A percentile compares a stretch with the other conserved stretches of the same genome.
Conservation (phyloP, 148 eudicot species). For the Spergularia marina region DNA sequence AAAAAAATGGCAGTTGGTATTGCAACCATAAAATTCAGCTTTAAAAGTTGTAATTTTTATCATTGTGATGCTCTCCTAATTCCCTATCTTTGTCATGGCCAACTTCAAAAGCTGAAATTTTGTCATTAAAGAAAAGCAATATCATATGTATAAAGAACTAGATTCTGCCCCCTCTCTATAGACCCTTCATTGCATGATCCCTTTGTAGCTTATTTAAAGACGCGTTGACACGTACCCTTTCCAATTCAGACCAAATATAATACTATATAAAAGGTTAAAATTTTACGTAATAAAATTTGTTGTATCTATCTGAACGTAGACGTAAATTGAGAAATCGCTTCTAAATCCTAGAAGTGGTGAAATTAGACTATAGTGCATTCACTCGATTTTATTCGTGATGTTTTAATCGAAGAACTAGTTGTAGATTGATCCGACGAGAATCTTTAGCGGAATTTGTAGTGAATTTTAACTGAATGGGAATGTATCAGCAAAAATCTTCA, state of each 20-base stretch:
- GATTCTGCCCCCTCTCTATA: background rate
- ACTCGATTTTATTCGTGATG: too few species aligned
- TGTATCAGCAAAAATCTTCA: too few species aligned
- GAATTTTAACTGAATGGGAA: too few species aligned
- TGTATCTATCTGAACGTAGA: too few species aligned
- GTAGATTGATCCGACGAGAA: too few species aligned
- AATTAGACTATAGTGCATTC: too few species aligned
- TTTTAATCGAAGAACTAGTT: too few species aligned
- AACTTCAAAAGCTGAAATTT: slow-evolving; percentile 9
- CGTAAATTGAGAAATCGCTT: too few species aligned
- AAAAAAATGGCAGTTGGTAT: background rate
- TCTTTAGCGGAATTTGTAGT: too few species aligned
- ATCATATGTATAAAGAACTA: slow-evolving; percentile 4
- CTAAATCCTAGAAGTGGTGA: too few species aligned
- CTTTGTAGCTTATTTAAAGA: too few species aligned
- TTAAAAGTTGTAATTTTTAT: slow-evolving; percentile 15
- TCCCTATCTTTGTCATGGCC: slow-evolving; percentile 9
- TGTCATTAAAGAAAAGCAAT: background rate
- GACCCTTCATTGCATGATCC: background rate
- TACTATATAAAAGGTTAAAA: background rate
- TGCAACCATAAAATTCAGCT: slow-evolving; percentile 14
- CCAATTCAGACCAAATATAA: slow-evolving; percentile 7
- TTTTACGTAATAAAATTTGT: too few species aligned
- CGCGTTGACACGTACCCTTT: background rate
- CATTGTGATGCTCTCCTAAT: slow-evolving; percentile 7